Base-by-base conservation (phyloP, 495 filamentous ascomycete genomes). In the Thermothielavioides terrestris region DNA sequence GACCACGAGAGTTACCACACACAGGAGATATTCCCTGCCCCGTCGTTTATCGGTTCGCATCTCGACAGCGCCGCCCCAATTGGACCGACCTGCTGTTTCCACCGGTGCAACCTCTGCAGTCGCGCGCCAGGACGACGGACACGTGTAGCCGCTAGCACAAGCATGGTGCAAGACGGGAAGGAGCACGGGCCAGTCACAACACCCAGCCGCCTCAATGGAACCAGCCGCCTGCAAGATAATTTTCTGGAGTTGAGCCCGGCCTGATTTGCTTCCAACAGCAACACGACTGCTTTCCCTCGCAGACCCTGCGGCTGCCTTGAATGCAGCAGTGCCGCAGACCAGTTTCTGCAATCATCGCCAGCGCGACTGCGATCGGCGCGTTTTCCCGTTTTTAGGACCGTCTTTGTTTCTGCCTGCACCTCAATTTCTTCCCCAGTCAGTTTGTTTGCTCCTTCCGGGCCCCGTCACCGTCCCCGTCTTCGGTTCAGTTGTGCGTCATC, bases 171-270 rank as follows among this genome's bases (percentile, higher is more conserved):
- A 6, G 31, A 38, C 17, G 22, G 2, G 14, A 17, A 40, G 15
- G 22, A 9, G 50, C 50, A 41, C 42, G 50, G 50, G 27, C 42
- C 42, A 46, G 28, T 11, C 7, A 39, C 10, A 11, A 18, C 32
- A 44, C 49, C 49, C 49, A 45, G 49, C 40, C 41, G 49, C 49
- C 49, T 46, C 42, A 22, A 32, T n/a, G n/a, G n/a, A n/a, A n/a
- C n/a, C n/a, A n/a, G n/a, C 46, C 37, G 21, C 20, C 30, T 25
- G 27, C 12, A 26, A 42, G 12, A 42, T 50, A 50, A 18, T 50
- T 50, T 50, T 50, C 39, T 35, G 39, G 25, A 36, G 20, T 28
- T n/a, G n/a, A n/a, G n/a, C n/a, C n/a, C n/a, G 11, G 6, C 27
- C 6, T 30, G 6, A 30, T 6, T 6, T 30, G 6, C 27, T 30